phyloP scores from a whole-genome alignment of 129 eudicot species.

The Escallonia rubra region DNA sequence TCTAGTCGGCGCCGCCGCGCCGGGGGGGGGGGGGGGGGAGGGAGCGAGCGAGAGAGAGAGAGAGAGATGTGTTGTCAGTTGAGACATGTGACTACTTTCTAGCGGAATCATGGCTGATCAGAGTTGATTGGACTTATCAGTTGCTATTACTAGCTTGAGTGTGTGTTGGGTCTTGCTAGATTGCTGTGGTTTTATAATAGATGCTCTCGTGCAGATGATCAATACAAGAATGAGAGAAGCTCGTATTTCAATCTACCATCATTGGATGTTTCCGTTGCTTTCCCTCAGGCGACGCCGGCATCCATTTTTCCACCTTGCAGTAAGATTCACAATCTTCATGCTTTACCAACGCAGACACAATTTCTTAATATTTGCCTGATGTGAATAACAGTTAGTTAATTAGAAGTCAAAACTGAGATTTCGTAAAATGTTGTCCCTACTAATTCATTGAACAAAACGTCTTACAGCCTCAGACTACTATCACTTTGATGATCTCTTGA shows the following conservation, averaged over 20 bases:
- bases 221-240: conserved; percentile 43
- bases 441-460: not conserved
- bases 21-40: no score
- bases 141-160: no score
- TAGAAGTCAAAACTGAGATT: not conserved
- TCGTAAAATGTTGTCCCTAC: not conserved
- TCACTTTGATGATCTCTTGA: conserved; percentile 80
- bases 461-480: conserved; percentile 87
- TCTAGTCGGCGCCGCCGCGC: no score
- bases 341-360: not conserved
- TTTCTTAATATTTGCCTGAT: not conserved
- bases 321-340: conserved; percentile 29
- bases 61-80: no score
- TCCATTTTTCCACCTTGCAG: conserved; percentile 89
- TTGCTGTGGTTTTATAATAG: not conserved
- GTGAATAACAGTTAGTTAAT: no score
- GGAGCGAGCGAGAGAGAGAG: no score
- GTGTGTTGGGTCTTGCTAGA: no score
- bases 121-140: no score
- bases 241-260: conserved; percentile 59
- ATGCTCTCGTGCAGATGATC: conserved; percentile 42
- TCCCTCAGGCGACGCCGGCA: conserved; percentile 99
- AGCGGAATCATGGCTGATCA: no score
- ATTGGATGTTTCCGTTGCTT: conserved; percentile 77
- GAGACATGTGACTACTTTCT: no score